Evolutionary conservation across 202 grass and related monocot genomes (phyloP).

Genomic region (Bolboschoenoplectus hybrid): DNA sequence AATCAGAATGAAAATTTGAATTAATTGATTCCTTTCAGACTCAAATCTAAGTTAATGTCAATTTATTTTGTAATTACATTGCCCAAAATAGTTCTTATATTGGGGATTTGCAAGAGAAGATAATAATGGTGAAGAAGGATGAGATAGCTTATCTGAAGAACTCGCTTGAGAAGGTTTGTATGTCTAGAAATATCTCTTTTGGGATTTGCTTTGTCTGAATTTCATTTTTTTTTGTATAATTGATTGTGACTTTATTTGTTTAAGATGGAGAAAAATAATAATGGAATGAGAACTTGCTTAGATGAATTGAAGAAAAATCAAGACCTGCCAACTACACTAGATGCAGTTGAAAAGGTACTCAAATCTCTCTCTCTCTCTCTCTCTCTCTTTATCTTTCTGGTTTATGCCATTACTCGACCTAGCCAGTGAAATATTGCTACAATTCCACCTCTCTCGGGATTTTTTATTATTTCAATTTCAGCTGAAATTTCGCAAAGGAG

Average conservation of each 20-base stretch:
- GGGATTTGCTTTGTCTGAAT: slow-evolving; percentile 5
- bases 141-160: slow-evolving; percentile 32
- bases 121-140: slow-evolving; percentile 36
- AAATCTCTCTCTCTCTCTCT: neutral
- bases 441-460: neutral
- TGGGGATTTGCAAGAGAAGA: slow-evolving; percentile 35
- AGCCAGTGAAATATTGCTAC: neutral
- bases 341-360: slow-evolving; percentile 41
- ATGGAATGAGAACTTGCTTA: slow-evolving; percentile 26
- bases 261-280: slow-evolving; percentile 40
- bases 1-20: slow-evolving; percentile 19
- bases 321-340: slow-evolving; percentile 32
- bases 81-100: slow-evolving; percentile 8
- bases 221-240: neutral
- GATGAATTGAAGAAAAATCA: slow-evolving; percentile 31
- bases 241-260: slow-evolving; percentile 16
- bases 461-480: neutral
- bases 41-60: neutral
- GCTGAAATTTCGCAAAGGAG: neutral
- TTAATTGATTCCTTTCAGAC: neutral
- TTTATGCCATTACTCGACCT: neutral
- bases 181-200: neutral
- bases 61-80: neutral
- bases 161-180: slow-evolving; percentile 25
- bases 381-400: neutral